Base-by-base conservation (phyloP, 1,284 basidiomycete species). In the Fistulinella cinereoalba region DNA sequence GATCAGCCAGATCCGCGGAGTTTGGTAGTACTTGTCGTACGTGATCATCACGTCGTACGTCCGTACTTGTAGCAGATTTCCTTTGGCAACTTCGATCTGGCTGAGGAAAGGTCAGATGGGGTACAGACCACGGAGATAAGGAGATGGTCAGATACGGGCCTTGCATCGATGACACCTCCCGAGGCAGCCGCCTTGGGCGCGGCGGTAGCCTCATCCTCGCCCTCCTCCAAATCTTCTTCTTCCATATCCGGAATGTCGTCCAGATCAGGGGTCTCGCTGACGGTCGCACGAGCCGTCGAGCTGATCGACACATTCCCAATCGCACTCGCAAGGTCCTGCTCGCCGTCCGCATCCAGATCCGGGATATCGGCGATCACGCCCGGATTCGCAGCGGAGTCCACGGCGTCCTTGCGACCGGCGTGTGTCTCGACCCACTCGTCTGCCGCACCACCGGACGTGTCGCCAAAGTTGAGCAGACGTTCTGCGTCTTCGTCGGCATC, bases 31-130 rank as follows among this genome's bases (percentile, higher is more conserved):
- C 74, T 99, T 99, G 80, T 99, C 96, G 72, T 99, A 99, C 31
- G 92, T 94, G 73, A 99, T 99, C 83, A 97, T 92, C 65, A 97
- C 97, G 70, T 99, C 97, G 76, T 99, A 99, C 19, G 95, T 99
- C 60, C 96, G 83, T 37, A 99, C 92, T 75, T 93, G 91, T 34
- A 98, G 74, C 21, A 99, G 74, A 61, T 97, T 97, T 49, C 81
- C 84, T 54, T 81, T 88, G 28, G 81, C 77, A 31, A 80, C 74
- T 55, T 86, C 80, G 25, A 77, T 69, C 56, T 80, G 70, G 53
- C 81, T 87, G 51, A 22, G 24, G 18, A 38, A 34, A 23, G 24
- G 27, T 40, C 33, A 51, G 49, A 41, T 36, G 29, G 12, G n/a
- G 44, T 11, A n/a, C n/a, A 16, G 19, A 31, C 3, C 33, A 28